Conservation (phyloP, 768 basidiomycete species). For the Clavulina sp. region DNA sequence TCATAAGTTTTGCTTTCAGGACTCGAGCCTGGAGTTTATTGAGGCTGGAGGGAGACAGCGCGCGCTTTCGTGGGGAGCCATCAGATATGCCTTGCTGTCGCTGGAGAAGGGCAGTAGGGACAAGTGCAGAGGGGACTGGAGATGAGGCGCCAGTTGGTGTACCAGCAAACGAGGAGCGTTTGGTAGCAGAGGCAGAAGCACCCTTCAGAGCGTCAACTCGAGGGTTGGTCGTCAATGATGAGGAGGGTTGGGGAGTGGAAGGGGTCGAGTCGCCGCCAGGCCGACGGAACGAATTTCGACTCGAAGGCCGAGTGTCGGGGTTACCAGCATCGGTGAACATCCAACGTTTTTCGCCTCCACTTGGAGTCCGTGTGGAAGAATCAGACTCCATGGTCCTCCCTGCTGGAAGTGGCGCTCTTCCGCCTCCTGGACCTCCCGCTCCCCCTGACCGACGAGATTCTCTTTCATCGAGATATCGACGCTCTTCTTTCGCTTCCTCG, state of each 20-base stretch:
- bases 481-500: slow-evolving; percentile 76
- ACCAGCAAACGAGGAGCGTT: slow-evolving; percentile 4
- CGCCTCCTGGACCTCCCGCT: slow-evolving; percentile 18
- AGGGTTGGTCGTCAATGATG: slow-evolving; percentile 17
- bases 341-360: slow-evolving; percentile 25
- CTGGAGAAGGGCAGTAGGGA: too few species aligned
- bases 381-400: slow-evolving; percentile 20
- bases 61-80: slow-evolving; percentile 20
- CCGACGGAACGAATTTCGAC: slow-evolving; percentile 76
- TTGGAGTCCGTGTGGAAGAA: slow-evolving; percentile 23
- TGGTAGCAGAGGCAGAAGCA: too few species aligned
- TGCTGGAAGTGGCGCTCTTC: too few species aligned
- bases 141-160: slow-evolving; percentile 40
- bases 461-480: slow-evolving; percentile 69
- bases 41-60: slow-evolving; percentile 47
- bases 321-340: slow-evolving; percentile 49
- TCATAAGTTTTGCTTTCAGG: slow-evolving; percentile 76
- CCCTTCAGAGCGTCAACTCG: slow-evolving; percentile 38
- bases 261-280: slow-evolving; percentile 50
- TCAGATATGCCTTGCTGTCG: too few species aligned
- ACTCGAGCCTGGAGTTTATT: slow-evolving; percentile 91
- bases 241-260: slow-evolving; percentile 31
- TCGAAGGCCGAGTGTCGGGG: slow-evolving; percentile 36
- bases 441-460: slow-evolving; percentile 31
- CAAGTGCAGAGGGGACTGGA: slow-evolving; percentile 82